Conservation (phyloP, 805 yeast species). For the Pichia insulana region DNA sequence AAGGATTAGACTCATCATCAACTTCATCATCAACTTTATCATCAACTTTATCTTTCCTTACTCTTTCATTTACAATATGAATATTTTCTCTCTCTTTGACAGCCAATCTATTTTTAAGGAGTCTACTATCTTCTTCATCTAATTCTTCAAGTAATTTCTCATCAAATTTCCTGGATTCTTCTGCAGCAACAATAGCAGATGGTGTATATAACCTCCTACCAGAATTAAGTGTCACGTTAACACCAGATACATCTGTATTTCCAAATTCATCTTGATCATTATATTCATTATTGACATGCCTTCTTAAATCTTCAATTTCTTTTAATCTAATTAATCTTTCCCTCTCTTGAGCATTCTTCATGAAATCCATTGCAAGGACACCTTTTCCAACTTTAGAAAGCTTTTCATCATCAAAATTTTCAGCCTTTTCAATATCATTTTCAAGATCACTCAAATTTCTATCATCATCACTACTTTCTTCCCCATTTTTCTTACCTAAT, state of each 20-base stretch:
- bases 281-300: slow-evolving; percentile 33
- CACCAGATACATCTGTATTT: slow-evolving; percentile 31
- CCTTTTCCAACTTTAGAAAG: slow-evolving; percentile 67
- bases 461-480: slow-evolving; percentile 33
- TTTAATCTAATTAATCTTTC: slow-evolving; percentile 50
- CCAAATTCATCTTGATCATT: slow-evolving; percentile 31
- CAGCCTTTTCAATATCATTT: slow-evolving; percentile 36
- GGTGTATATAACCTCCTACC: slow-evolving; percentile 85
- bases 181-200: slow-evolving; percentile 34
- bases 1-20: slow-evolving; percentile 37
- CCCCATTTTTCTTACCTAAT: slow-evolving; percentile 34
- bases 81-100: slow-evolving; percentile 10
- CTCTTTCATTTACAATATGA: slow-evolving; percentile 1
- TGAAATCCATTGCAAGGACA: slow-evolving; percentile 87
- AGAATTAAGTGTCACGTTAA: slow-evolving; percentile 46
- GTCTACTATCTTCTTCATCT: slow-evolving; percentile 41
- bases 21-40: slow-evolving; percentile 6
- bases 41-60: slow-evolving; percentile 5
- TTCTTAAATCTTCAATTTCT: slow-evolving; percentile 42
- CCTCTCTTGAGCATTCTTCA: slow-evolving; percentile 80
- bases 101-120: slow-evolving; percentile 34
- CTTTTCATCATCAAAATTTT: slow-evolving; percentile 29
- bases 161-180: slow-evolving; percentile 30
- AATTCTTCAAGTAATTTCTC: slow-evolving; percentile 35
- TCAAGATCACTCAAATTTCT: slow-evolving; percentile 44